Evolutionary conservation across 768 basidiomycete genomes (phyloP).

Genomic region (Chalciporus pseudorubinellus): DNA sequence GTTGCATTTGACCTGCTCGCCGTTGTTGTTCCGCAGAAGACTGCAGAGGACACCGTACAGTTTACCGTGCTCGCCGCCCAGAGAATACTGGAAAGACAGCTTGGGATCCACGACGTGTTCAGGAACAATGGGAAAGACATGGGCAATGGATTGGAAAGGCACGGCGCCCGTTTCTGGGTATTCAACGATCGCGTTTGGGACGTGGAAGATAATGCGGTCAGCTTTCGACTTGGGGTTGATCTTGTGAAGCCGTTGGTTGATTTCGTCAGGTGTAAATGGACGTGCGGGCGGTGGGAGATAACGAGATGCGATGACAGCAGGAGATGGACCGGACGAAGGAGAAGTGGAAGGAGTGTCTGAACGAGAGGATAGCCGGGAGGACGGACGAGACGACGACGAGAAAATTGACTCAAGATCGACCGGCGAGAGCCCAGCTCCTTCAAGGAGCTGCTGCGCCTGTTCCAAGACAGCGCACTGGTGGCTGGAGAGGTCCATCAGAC

Average conservation of each 20-base stretch:
- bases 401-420: neutral
- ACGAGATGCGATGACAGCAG: neutral
- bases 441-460: neutral
- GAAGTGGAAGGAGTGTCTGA: neutral
- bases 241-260: neutral
- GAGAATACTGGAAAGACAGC: neutral
- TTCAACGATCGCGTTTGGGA: neutral
- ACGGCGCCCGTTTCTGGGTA: constrained; percentile 1
- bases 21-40: neutral
- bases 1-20: neutral
- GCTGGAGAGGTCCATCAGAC: neutral
- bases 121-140: neutral
- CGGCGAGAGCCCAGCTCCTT: constrained; percentile 1
- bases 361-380: neutral
- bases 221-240: neutral
- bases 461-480: constrained; percentile 1
- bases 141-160: neutral
- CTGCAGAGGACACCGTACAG: neutral
- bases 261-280: neutral
- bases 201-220: neutral
- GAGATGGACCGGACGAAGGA: neutral
- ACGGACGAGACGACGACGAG: neutral
- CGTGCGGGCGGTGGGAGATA: constrained; percentile 1
- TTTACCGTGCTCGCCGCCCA: neutral
- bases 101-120: neutral